Base-by-base conservation (phyloP, 805 yeast genomes). In the Wickerhamomyces canadensis region DNA sequence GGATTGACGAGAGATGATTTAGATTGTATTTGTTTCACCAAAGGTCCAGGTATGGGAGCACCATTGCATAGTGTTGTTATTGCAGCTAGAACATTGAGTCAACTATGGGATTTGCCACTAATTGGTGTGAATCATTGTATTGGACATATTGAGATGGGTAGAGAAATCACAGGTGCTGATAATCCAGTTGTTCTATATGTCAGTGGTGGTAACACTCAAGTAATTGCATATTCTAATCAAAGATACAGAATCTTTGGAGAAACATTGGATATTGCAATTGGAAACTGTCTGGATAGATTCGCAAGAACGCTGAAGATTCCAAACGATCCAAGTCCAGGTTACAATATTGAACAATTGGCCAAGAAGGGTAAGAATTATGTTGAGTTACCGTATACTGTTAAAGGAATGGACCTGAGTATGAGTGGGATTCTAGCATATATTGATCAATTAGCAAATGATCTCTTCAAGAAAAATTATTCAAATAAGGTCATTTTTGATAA, bases 1-100 rank as follows among this genome's bases (percentile, higher is more conserved):
- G 58, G 62, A 0, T 52, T 86, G 6, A 47, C 51, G 2, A 62
- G 64, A 11, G 42, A 48, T 8, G 84, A 84, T 32, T 53, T 82
- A 6, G 89, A 84, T 60, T 80, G 84, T 34, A 84, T 93, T 34
- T 87, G 96, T 58, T 93, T 93, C 58, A 93, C 98, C 1, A 94
- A 84, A 61, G 98, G 98, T 5, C 99, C 98, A 1, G 99, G 99
- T 1, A 93, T 93, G 98, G 99, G 99, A 3, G 98, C 98, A 1
- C 99, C 99, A 0, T 64, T 93, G 36, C 95, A 93, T 51, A 78
- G 91, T 38, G 96, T 88, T 27, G 98, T 83, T 3, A 70, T 93
- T 34, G 94, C 95, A 1, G 98, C 98, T 1, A 68, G 99, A 54
- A 80, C 96, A 0, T 62, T 89, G 27, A 68, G 87, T 8, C 78